Evolutionary conservation across 2,329 filamentous ascomycete genomes (phyloP), one percentile per base, ranked within the genome.

Genomic region (Fusarium phyllophilum): DNA sequence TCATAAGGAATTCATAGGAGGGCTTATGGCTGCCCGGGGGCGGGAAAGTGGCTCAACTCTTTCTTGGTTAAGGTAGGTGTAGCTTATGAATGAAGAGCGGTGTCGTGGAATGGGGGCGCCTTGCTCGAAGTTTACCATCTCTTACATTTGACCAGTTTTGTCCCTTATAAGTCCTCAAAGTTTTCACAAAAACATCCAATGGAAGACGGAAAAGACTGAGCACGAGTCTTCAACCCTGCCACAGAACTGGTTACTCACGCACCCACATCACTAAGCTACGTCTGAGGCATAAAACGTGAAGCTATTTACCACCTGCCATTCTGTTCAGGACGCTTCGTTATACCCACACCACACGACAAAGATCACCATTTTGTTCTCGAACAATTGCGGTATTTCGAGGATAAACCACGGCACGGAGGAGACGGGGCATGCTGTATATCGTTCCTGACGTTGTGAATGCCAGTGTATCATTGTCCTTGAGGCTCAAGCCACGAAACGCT

Each of bases 401-500:
- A 59, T 31, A 62, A 48, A 44, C 31, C 38, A 41, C 65, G 39
- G 57, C 22, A 46, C 44, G 49, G 33, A 63, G 33, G 41, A 49
- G 42, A 62, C 61, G 48, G 42, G 57, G 29, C 17, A 45, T 38
- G 42, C 26, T 59, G 33, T 41, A 44, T 45, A 10, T 36, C 17
- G 54, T 54, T 45, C 54, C 57, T 74, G 58, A 44, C 36, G 24
- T 73, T 55, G 52, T 49, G 34, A 41, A 55, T 29, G 20, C 34
- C 20, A 39, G 20, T 55, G 41, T 55, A 41, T 57, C 38, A 57
- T 24, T 22, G 33, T 49, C 26, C 31, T 36, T 58, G 54, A 60
- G 62, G 67, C 58, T 74, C 54, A 74, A 74, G 62, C 66, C 70
- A 74, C 66, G 45, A 67, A 62, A 62, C 62, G n/a, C 45, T 54